Percentiles rank a stretch among this genome's conserved stretches.
These are phyloP conservation scores for Gonapodya sp. DNA, from an alignment of 192 early-diverging fungal species.

Conservation along the genomic window DNA sequence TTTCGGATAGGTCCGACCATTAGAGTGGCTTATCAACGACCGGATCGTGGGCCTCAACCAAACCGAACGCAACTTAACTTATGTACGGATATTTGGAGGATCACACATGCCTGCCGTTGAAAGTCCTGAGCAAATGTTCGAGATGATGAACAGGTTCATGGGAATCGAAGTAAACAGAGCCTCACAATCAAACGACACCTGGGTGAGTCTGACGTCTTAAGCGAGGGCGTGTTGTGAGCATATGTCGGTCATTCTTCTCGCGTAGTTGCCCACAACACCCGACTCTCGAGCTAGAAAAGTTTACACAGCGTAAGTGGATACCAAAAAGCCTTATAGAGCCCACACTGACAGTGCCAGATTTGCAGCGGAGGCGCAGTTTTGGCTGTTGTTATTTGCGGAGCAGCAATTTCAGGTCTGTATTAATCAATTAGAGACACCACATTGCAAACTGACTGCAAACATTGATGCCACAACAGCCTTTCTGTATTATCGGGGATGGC, in stretches of 20 bases:
- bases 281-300: background rate
- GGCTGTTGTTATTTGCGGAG: background rate
- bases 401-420: background rate
- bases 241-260: too few relatives aligned
- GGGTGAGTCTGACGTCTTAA: background rate
- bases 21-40: conserved; percentile 41
- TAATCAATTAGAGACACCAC: too few relatives aligned
- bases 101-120: conserved; percentile 14
- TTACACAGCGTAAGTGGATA: background rate
- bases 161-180: conserved; percentile 15
- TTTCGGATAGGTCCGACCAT: conserved; percentile 20
- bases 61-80: conserved; percentile 21
- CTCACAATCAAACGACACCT: background rate
- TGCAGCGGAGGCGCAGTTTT: background rate
- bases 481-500: background rate
- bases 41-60: conserved; percentile 29
- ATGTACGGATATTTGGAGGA: conserved; percentile 5
- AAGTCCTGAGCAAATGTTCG: conserved; percentile 1
- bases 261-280: background rate
- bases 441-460: too few relatives aligned
- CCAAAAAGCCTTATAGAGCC: too few relatives aligned
- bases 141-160: conserved; percentile 13
- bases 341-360: too few relatives aligned
- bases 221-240: background rate
- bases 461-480: background rate